phyloP scores from a whole-genome alignment of 768 basidiomycete genomes.

The Pisolithus orientalis region DNA sequence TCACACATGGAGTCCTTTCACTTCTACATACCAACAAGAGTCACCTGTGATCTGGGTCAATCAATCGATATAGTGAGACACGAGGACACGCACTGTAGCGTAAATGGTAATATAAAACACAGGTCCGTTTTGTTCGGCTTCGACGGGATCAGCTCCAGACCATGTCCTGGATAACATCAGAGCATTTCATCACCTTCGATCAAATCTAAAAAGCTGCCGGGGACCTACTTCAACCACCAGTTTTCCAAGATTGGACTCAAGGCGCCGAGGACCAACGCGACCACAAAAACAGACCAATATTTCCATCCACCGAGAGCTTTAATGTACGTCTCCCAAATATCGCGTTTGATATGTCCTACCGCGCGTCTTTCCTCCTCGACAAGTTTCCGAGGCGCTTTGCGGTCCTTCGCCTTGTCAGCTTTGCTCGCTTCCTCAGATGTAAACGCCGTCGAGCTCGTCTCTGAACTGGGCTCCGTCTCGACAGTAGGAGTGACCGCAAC shows the following conservation, averaged over 20 bases:
- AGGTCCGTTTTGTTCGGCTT: constrained; percentile 36
- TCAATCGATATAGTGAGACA: constrained; percentile 8
- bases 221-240: constrained; percentile 54
- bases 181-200: background rate
- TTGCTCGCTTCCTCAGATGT: constrained; percentile 29
- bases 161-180: constrained; percentile 40
- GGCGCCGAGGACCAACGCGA: constrained; percentile 49
- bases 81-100: constrained; percentile 41
- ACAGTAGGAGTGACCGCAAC: constrained; percentile 16
- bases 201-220: background rate
- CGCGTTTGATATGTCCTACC: constrained; percentile 58
- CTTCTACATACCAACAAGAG: constrained; percentile 26
- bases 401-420: constrained; percentile 30
- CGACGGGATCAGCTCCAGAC: constrained; percentile 44
- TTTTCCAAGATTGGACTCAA: constrained; percentile 66
- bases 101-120: constrained; percentile 53
- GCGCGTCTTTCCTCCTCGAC: constrained; percentile 82
- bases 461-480: constrained; percentile 25
- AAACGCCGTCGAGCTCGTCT: constrained; percentile 41
- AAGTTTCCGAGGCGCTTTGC: constrained; percentile 70
- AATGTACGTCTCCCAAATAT: constrained; percentile 62
- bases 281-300: constrained; percentile 56
- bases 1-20: background rate
- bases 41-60: constrained; percentile 29
- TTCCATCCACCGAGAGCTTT: constrained; percentile 40